Percentiles rank a stretch among this genome's conserved stretches.
Evolutionary conservation across 176 grass and related monocot genomes (phyloP).

Genomic region (Panicum miliaceum): DNA sequence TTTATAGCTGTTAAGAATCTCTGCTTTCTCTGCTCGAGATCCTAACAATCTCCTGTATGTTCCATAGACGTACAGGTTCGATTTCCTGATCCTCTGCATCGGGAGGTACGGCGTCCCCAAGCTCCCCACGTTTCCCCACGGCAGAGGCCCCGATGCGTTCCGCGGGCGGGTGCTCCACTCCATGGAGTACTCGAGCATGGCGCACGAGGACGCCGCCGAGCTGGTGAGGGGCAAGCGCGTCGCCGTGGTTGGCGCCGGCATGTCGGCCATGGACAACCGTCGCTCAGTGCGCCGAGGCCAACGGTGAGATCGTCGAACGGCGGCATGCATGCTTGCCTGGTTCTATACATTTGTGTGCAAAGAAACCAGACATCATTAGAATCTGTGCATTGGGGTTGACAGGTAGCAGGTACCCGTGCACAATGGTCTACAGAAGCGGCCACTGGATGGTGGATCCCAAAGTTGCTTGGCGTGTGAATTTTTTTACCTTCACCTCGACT

Average conservation of each 20-base stretch:
- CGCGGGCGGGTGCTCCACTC: slow-evolving; percentile 55
- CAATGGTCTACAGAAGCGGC: slow-evolving; percentile 39
- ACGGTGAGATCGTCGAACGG: slow-evolving; percentile 10
- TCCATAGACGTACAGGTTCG: slow-evolving; percentile 46
- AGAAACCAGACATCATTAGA: no score
- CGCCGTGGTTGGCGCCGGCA: slow-evolving; percentile 39
- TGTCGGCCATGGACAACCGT: slow-evolving; percentile 37
- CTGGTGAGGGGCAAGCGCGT: slow-evolving; percentile 38
- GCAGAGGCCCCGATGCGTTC: slow-evolving; percentile 55
- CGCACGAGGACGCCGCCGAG: slow-evolving; percentile 14
- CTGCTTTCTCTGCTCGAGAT: background rate
- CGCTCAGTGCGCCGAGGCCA: slow-evolving; percentile 39
- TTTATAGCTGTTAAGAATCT: background rate
- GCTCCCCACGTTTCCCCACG: slow-evolving; percentile 42
- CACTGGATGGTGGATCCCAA: slow-evolving; percentile 37
- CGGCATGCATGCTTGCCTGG: no score
- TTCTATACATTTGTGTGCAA: no score
- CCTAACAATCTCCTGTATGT: background rate
- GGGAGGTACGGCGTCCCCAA: slow-evolving; percentile 63
- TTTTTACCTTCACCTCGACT: slow-evolving; percentile 18
- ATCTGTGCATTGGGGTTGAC: background rate
- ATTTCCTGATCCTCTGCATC: slow-evolving; percentile 72
- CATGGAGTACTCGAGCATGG: slow-evolving; percentile 49
- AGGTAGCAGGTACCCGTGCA: slow-evolving; percentile 35
- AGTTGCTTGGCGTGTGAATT: background rate